Evolutionary conservation across 1,139 yeast genomes (phyloP).

Genomic region (Suhomyces guaymorum): DNA sequence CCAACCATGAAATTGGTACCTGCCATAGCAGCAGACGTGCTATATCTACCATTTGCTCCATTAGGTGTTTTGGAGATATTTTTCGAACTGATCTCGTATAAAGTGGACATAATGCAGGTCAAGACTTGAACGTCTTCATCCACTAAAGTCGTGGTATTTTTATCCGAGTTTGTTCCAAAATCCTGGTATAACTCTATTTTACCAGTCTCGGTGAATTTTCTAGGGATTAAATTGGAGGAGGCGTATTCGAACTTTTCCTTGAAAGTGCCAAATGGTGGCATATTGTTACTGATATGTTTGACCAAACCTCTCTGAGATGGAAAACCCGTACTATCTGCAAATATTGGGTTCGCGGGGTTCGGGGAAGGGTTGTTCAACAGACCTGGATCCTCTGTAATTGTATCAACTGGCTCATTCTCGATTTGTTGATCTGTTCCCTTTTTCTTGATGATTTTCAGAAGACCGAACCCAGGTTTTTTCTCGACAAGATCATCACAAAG

Average conservation of each 20-base stretch:
- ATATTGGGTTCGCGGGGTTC: constrained; percentile 24
- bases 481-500: constrained; percentile 39
- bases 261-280: constrained; percentile 46
- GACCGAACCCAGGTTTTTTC: constrained; percentile 30
- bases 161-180: constrained; percentile 17
- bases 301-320: too few relatives aligned
- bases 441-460: constrained; percentile 22
- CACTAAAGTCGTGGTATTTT: constrained; percentile 33
- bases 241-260: constrained; percentile 26
- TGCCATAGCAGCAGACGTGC: background rate
- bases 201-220: constrained; percentile 38
- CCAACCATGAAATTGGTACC: background rate
- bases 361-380: constrained; percentile 33
- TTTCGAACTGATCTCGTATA: constrained; percentile 36
- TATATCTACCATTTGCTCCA: background rate
- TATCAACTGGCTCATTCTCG: too few relatives aligned
- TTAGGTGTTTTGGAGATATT: constrained; percentile 19
- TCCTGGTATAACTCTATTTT: constrained; percentile 41
- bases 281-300: constrained; percentile 29
- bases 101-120: constrained; percentile 30
- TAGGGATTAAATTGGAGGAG: constrained; percentile 28
- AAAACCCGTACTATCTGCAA: too few relatives aligned
- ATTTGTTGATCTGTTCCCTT: constrained; percentile 12
- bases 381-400: constrained; percentile 9
- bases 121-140: constrained; percentile 37